Conservation (phyloP, 192 early-diverging fungal genomes). For the Martensiomyces pterosporus region DNA sequence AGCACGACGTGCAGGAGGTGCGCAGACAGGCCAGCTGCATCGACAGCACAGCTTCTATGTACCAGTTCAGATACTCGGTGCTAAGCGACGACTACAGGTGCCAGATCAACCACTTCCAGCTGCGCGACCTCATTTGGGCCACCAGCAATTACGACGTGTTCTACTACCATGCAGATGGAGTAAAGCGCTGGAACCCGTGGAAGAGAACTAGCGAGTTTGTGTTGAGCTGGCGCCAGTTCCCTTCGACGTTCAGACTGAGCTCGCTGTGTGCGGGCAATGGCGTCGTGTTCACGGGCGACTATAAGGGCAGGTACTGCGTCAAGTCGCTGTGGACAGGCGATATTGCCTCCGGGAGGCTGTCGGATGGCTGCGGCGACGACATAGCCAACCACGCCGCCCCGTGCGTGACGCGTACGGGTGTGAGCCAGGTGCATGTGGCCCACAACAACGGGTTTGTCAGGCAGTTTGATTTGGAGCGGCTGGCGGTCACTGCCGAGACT, state of each 20-base stretch:
- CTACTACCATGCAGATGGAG: conserved; percentile 24
- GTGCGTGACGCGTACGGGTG: neutral
- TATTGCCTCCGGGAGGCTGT: neutral
- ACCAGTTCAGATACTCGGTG: conserved; percentile 21
- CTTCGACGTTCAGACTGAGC: conserved; percentile 16
- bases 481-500: neutral
- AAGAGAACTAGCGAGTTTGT: conserved; percentile 12
- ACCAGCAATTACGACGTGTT: conserved; percentile 44
- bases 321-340: conserved; percentile 15
- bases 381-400: conserved; percentile 42
- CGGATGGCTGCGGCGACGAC: conserved; percentile 12
- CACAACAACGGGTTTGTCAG: conserved; percentile 27
- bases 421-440: conserved; percentile 11
- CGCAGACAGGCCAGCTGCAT: conserved; percentile 13
- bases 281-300: conserved; percentile 39
- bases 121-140: conserved; percentile 48
- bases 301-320: conserved; percentile 28
- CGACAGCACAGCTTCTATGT: conserved; percentile 14
- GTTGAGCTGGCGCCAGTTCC: conserved; percentile 18
- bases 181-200: conserved; percentile 43
- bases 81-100: conserved; percentile 21
- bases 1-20: conserved; percentile 34
- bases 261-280: conserved; percentile 37
- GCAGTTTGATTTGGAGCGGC: conserved; percentile 9
- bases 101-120: conserved; percentile 44